Percentiles rank a stretch among this genome's conserved stretches.
phyloP scores from a whole-genome alignment of 148 eudicot species.

The Rhododendron molle region DNA sequence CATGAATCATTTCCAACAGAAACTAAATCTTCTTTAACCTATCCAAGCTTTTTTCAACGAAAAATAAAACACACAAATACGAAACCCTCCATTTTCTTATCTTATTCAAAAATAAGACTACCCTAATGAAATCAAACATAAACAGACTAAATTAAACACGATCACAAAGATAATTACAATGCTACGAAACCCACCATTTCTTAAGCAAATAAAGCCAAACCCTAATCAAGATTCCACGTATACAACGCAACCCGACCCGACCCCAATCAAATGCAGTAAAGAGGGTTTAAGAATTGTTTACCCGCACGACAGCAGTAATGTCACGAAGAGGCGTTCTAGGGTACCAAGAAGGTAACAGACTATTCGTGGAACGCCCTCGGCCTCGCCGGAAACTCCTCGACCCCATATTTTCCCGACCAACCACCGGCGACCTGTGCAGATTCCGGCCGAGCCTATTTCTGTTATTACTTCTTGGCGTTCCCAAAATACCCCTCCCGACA shows the following conservation, averaged over 20 bases:
- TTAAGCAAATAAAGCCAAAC: neutral
- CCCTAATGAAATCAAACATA: neutral
- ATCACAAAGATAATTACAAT: neutral
- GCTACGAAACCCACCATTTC: neutral
- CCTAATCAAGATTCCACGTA: neutral
- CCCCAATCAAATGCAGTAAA: neutral
- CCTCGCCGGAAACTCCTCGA: constrained; percentile 27
- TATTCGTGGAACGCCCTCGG: constrained; percentile 20
- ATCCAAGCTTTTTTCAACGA: neutral
- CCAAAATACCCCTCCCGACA: constrained; percentile 15
- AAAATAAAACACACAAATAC: neutral
- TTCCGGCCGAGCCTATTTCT: constrained; percentile 18
- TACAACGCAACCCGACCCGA: neutral
- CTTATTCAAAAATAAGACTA: neutral
- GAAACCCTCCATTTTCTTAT: neutral
- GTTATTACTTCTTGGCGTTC: constrained; percentile 17
- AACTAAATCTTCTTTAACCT: neutral
- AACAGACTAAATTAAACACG: neutral
- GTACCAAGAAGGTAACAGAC: constrained; percentile 62
- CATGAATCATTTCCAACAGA: neutral
- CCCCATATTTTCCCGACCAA: constrained; percentile 22
- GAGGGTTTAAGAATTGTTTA: constrained; percentile 18
- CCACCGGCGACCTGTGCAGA: constrained; percentile 5
- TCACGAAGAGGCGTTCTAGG: constrained; percentile 64
- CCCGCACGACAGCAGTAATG: constrained; percentile 52